A percentile compares a stretch with the other conserved stretches of the same genome.
phyloP scores from a whole-genome alignment of 768 basidiomycete genomes.

The Lactarius evosmus region DNA sequence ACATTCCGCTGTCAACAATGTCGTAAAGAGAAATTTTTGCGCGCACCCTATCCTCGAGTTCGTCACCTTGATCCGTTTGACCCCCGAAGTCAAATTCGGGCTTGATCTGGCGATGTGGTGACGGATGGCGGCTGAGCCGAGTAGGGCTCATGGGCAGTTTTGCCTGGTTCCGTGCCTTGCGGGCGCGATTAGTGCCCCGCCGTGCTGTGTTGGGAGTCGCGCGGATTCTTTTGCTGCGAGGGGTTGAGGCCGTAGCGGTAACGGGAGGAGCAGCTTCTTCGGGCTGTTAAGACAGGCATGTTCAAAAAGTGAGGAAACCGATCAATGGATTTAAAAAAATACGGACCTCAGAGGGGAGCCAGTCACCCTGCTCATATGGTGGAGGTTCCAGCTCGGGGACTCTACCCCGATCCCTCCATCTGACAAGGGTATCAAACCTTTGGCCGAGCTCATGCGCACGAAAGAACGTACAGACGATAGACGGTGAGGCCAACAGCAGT shows the following conservation, averaged over 20 bases:
- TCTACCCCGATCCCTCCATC: slow-evolving; percentile 79
- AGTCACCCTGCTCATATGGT: slow-evolving; percentile 61
- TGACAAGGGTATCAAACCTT: slow-evolving; percentile 31
- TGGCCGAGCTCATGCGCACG: slow-evolving; percentile 1
- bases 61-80: slow-evolving; percentile 17
- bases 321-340: neutral
- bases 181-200: slow-evolving; percentile 40
- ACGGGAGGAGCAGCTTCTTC: slow-evolving; percentile 30
- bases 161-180: slow-evolving; percentile 34
- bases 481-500: slow-evolving; percentile 85
- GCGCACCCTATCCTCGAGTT: slow-evolving; percentile 25
- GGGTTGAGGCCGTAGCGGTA: slow-evolving; percentile 39
- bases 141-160: slow-evolving; percentile 15
- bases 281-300: neutral
- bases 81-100: slow-evolving; percentile 45
- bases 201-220: slow-evolving; percentile 35
- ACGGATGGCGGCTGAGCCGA: slow-evolving; percentile 32
- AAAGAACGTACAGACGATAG: slow-evolving; percentile 69
- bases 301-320: neutral
- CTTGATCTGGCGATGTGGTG: slow-evolving; percentile 30
- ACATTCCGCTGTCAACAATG: slow-evolving; percentile 10
- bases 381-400: slow-evolving; percentile 45
- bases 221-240: slow-evolving; percentile 39
- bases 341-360: slow-evolving; percentile 35
- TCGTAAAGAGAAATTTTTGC: neutral